These are phyloP conservation scores for Xylaria curta DNA, from an alignment of 495 filamentous ascomycete species.

Conservation along the genomic window DNA sequence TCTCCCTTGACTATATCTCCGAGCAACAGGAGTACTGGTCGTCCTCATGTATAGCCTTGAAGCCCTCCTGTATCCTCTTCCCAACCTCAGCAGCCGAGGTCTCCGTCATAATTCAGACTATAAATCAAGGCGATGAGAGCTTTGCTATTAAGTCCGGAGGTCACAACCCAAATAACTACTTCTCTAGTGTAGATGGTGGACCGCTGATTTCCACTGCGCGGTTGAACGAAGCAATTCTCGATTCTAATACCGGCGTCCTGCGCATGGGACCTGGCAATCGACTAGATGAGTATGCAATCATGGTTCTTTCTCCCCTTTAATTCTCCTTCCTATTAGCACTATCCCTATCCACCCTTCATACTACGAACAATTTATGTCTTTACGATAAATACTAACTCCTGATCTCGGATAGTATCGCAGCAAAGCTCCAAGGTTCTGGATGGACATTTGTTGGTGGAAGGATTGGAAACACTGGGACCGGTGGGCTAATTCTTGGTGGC, in stretches of 20 bases:
- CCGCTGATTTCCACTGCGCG: slow-evolving; percentile 58
- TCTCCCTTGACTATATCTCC: slow-evolving; percentile 39
- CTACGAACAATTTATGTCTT: background rate
- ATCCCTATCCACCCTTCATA: background rate
- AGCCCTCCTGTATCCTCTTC: slow-evolving; percentile 55
- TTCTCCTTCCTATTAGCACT: background rate
- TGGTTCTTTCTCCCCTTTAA: background rate
- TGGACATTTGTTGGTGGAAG: slow-evolving; percentile 60
- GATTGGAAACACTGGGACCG: slow-evolving; percentile 53
- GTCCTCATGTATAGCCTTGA: slow-evolving; percentile 48
- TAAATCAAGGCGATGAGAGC: slow-evolving; percentile 46
- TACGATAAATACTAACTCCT: background rate
- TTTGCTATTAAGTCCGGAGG: slow-evolving; percentile 61
- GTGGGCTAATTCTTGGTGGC: slow-evolving; percentile 51
- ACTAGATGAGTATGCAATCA: slow-evolving; percentile 43
- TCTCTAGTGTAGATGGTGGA: slow-evolving; percentile 58
- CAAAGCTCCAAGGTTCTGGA: slow-evolving; percentile 50
- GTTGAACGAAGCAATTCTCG: slow-evolving; percentile 52
- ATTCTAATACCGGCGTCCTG: slow-evolving; percentile 51
- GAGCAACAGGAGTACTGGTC: slow-evolving; percentile 58
- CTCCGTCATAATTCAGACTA: slow-evolving; percentile 39
- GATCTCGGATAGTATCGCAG: slow-evolving; percentile 43
- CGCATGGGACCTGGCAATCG: slow-evolving; percentile 56
- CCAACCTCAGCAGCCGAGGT: slow-evolving; percentile 49
- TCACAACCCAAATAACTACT: slow-evolving; percentile 58